phyloP scores from a whole-genome alignment of 352 stramenopile species.

The Thraustochytrium striatum region DNA sequence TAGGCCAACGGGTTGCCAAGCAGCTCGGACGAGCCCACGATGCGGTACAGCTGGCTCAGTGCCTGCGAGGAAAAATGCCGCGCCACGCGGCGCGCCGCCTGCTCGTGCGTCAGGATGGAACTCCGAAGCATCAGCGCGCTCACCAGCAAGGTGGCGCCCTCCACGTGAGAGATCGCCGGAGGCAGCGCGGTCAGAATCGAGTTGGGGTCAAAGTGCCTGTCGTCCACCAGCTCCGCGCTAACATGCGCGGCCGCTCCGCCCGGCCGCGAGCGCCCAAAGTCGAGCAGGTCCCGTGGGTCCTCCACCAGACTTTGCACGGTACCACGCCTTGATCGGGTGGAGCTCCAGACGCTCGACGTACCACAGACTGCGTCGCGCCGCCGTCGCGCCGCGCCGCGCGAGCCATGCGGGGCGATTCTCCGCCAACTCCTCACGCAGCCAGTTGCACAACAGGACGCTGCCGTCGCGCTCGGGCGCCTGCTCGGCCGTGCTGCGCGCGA shows the following conservation, averaged over 20 bases:
- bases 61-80: constrained; percentile 45
- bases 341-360: constrained; percentile 26
- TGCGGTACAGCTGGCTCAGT: constrained; percentile 54
- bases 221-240: neutral
- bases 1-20: constrained; percentile 79
- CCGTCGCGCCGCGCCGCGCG: no score
- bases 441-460: no score
- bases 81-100: neutral
- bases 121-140: constrained; percentile 35
- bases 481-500: neutral
- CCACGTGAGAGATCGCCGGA: constrained; percentile 41
- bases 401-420: neutral
- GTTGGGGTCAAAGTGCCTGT: neutral
- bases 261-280: neutral
- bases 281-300: neutral
- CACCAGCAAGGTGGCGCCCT: constrained; percentile 41
- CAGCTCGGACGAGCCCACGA: constrained; percentile 66
- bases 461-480: neutral
- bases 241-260: neutral
- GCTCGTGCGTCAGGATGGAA: neutral
- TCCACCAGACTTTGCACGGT: constrained; percentile 18
- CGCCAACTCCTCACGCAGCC: no score
- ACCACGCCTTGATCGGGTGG: constrained; percentile 19
- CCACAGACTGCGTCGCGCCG: neutral
- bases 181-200: constrained; percentile 40